phyloP scores from a whole-genome alignment of 306 rosid species.

The Crotalaria pallida region DNA sequence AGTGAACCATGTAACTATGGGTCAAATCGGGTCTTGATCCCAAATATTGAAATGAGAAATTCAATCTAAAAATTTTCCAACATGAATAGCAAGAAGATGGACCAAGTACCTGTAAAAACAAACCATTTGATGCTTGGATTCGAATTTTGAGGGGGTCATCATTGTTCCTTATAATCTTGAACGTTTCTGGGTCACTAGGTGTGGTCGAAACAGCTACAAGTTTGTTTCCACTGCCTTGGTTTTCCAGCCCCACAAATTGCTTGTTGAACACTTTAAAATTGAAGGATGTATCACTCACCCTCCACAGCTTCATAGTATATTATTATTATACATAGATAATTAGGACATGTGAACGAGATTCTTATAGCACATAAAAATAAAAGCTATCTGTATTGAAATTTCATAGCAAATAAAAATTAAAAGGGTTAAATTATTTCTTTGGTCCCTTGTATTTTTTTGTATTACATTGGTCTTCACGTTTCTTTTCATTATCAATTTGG shows the following conservation, averaged over 20 bases:
- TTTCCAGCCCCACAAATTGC: conserved; percentile 25
- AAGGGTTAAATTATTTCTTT: too few relatives aligned
- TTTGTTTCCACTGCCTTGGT: conserved; percentile 18
- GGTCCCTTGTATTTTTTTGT: too few relatives aligned
- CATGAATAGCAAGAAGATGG: neutral
- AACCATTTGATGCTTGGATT: conserved; percentile 44
- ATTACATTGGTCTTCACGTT: too few relatives aligned
- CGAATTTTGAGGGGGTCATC: conserved; percentile 31
- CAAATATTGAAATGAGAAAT: too few relatives aligned
- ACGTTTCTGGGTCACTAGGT: conserved; percentile 34
- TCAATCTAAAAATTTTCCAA: neutral
- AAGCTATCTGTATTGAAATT: neutral
- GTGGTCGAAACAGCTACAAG: conserved; percentile 25
- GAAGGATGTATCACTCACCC: conserved; percentile 41
- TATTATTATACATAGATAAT: neutral
- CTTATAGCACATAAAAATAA: neutral
- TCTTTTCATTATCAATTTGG: too few relatives aligned
- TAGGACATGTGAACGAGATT: neutral
- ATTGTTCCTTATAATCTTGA: conserved; percentile 34
- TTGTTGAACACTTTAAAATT: conserved; percentile 37
- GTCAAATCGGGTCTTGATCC: too few relatives aligned
- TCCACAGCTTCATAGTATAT: conserved; percentile 59
- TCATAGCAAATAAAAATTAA: too few relatives aligned
- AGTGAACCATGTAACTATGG: too few relatives aligned
- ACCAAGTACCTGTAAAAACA: conserved; percentile 40